Evolutionary conservation across 176 grass and related monocot genomes (phyloP).

Genomic region (Pharus latifolius): DNA sequence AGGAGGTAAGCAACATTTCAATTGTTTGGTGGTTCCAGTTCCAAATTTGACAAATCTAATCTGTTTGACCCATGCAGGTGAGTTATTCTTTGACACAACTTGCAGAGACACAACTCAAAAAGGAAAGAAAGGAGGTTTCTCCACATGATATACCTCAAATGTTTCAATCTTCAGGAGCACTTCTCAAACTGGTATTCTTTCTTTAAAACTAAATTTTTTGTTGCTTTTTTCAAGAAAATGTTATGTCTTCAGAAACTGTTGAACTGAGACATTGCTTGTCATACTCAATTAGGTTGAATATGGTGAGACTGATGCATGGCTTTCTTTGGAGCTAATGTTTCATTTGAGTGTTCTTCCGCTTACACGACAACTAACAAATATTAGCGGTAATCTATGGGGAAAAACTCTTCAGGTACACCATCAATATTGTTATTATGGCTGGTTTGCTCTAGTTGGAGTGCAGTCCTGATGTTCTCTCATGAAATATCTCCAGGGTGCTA

Average conservation of each 20-base stretch:
- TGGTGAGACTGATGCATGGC: constrained; percentile 84
- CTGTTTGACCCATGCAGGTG: constrained; percentile 41
- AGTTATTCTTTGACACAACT: constrained; percentile 99
- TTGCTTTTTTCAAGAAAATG: background rate
- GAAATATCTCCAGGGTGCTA: constrained; percentile 63
- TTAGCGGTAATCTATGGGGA: constrained; percentile 88
- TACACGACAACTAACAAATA: constrained; percentile 89
- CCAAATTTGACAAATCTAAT: background rate
- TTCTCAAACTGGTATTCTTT: constrained; percentile 79
- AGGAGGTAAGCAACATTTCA: constrained; percentile 44
- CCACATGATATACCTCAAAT: constrained; percentile 86
- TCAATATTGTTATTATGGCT: background rate
- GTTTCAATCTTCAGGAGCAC: constrained; percentile 57
- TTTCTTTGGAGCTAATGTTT: constrained; percentile 96
- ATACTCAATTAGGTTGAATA: constrained; percentile 57
- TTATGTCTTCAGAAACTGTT: background rate
- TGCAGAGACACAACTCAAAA: constrained; percentile 82
- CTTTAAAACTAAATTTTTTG: background rate
- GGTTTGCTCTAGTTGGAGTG: background rate
- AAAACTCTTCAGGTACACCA: constrained; percentile 84
- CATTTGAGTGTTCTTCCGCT: constrained; percentile 89
- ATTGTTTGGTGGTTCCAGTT: background rate
- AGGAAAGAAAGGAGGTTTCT: constrained; percentile 68
- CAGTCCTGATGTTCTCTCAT: constrained; percentile 5
- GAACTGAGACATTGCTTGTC: constrained; percentile 13